These are phyloP conservation scores for Epicoccum sorghinum DNA, from an alignment of 2,329 filamentous ascomycete genomes.

Conservation along the genomic window DNA sequence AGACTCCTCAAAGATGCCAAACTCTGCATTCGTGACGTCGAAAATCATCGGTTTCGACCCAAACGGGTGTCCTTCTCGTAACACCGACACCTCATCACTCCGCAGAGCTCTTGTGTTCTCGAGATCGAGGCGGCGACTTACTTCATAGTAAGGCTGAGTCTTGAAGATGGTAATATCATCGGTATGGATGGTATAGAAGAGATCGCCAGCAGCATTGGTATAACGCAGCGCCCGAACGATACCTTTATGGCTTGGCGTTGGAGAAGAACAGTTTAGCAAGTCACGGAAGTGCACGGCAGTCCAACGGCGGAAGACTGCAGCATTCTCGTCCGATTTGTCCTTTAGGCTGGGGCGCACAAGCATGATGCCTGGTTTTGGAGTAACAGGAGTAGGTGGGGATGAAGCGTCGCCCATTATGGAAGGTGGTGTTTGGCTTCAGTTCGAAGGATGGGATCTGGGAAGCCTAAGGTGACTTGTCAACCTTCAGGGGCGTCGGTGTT, in stretches of 20 bases:
- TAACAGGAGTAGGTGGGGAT: background rate
- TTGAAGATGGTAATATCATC: constrained; percentile 7
- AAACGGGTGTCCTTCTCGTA: background rate
- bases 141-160: constrained; percentile 10
- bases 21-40: constrained; percentile 22
- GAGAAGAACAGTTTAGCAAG: constrained; percentile 8
- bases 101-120: constrained; percentile 19
- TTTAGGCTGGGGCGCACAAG: constrained; percentile 22
- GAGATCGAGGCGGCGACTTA: constrained; percentile 18
- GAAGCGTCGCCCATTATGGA: constrained; percentile 3
- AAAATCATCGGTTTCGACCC: constrained; percentile 21
- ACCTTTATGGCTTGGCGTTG: background rate
- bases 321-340: background rate
- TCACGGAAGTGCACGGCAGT: constrained; percentile 29
- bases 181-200: constrained; percentile 14
- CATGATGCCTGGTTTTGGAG: constrained; percentile 10
- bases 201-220: background rate
- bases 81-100: constrained; percentile 6
- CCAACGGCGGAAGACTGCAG: constrained; percentile 23
- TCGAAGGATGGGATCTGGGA: background rate
- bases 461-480: background rate
- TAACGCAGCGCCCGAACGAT: constrained; percentile 8
- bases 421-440: background rate
- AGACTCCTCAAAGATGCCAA: constrained; percentile 15
- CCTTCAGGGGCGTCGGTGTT: background rate